Evolutionary conservation across 2,329 filamentous ascomycete genomes (phyloP), one percentile per base, ranked within the genome.

Genomic region (Arthrinium phaeospermum): DNA sequence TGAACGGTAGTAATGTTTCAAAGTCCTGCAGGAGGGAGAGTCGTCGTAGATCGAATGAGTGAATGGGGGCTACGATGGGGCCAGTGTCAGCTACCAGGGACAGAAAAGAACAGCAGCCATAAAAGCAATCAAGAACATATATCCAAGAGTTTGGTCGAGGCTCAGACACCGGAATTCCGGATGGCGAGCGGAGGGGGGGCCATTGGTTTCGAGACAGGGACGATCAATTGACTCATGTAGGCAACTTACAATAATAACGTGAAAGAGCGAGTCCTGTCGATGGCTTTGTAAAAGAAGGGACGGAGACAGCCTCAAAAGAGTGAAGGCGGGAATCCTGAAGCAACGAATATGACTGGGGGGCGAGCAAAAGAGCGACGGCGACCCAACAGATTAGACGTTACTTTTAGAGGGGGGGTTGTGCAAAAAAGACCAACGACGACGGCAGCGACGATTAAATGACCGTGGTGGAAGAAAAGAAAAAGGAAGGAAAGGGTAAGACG

Each of bases 301-400:
- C 83, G 81, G 84, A 77, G 78, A 80, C 82, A 84, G 83, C 82
- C 83, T 81, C 41, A 79, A 84, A 81, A 81, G 85, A 86, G 80
- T 84, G 83, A 64, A 84, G 84, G 83, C 80, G 83, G 83, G 22
- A 83, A 77, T 80, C 82, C 83, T 78, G 75, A 70, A 57, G 53
- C 71, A 82, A 81, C 76, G 82, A 83, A 78, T 78, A 78, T 78
- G 83, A 83, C 83, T 82, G 81, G 81, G 80, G 73, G 45, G n/a
- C 41, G n/a, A 30, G 41, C 27, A 69, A 76, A 79, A 75, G 77
- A 77, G 76, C 74, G 77, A 76, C 75, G 75, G 75, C 76, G 73
- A 76, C 70, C 72, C 78, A 77, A 77, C 76, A 67, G 79, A 76
- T 76, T 73, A 74, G 70, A 75, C 75, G 75, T 71, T 77, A 75